A percentile compares a stretch with the other conserved stretches of the same genome.
Evolutionary conservation across 176 grass and related monocot species (phyloP).

Genomic region (Oryza punctata): DNA sequence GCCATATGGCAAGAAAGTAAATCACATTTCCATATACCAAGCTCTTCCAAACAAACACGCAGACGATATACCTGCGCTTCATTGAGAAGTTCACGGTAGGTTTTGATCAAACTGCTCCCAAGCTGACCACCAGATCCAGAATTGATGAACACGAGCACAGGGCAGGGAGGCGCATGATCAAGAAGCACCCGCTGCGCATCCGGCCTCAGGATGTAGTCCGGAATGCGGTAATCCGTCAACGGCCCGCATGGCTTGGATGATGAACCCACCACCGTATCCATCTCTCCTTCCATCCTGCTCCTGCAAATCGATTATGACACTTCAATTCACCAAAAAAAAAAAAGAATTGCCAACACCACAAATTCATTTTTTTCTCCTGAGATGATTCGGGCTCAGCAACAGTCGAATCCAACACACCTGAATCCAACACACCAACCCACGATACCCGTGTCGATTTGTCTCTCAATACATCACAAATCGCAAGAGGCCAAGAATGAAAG

Average conservation of each 20-base stretch:
- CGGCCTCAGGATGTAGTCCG: conserved; percentile 78
- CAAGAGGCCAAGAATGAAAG: neutral
- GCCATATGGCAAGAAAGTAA: neutral
- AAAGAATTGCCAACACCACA: neutral
- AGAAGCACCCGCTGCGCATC: conserved; percentile 33
- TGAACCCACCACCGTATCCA: conserved; percentile 19
- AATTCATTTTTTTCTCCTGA: neutral
- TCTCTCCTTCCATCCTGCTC: conserved; percentile 51
- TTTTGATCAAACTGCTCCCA: conserved; percentile 71
- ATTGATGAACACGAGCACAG: conserved; percentile 90
- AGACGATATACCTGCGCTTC: conserved; percentile 67
- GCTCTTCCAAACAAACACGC: neutral
- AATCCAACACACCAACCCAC: neutral
- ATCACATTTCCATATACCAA: neutral
- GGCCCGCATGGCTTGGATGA: conserved; percentile 42
- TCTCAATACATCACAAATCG: neutral
- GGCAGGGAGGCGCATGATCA: conserved; percentile 45
- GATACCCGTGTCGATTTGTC: neutral
- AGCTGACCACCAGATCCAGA: conserved; percentile 85
- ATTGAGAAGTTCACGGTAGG: conserved; percentile 81
- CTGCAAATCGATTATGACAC: conserved; percentile 24
- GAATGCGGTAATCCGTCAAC: conserved; percentile 64
- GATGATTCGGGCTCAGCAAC: too few species aligned
- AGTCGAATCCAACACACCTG: neutral
- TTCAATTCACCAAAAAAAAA: neutral